Percentiles rank a stretch among this genome's conserved stretches.
These are phyloP conservation scores for Fusarium keratoplasticum DNA, from an alignment of 2,329 filamentous ascomycete species.

Conservation along the genomic window DNA sequence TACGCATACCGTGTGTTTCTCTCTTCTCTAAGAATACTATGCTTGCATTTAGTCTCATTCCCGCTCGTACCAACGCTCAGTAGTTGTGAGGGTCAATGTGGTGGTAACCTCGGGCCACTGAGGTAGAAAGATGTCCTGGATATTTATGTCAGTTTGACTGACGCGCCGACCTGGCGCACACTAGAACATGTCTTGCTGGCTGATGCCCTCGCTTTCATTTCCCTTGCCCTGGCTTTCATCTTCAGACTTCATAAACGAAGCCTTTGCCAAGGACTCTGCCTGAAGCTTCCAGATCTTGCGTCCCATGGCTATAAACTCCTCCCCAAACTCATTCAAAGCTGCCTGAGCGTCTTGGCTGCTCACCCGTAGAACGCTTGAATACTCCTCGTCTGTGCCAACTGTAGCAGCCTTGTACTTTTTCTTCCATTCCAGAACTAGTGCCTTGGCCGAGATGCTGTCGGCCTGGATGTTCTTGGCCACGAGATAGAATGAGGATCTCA, in stretches of 20 bases:
- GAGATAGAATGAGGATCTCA: slow-evolving; percentile 64
- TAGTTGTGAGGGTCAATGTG: not conserved
- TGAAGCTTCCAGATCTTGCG: slow-evolving; percentile 28
- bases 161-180: not conserved
- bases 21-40: not conserved
- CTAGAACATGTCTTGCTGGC: no score
- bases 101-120: not conserved
- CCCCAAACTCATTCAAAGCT: slow-evolving; percentile 23
- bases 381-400: slow-evolving; percentile 41
- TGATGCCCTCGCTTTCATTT: not conserved
- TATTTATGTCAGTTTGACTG: not conserved
- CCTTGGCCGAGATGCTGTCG: slow-evolving; percentile 44
- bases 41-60: not conserved
- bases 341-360: not conserved
- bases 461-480: slow-evolving; percentile 57
- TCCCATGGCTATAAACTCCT: slow-evolving; percentile 11
- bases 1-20: not conserved
- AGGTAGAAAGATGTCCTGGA: not conserved
- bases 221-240: not conserved
- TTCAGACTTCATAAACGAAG: slow-evolving; percentile 6
- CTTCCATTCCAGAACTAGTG: slow-evolving; percentile 56
- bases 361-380: not conserved
- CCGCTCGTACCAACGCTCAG: not conserved
- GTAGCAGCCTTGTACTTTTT: slow-evolving; percentile 53
- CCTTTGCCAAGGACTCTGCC: slow-evolving; percentile 16